Percentiles rank a stretch among this genome's conserved stretches.
Evolutionary conservation across 164 flowering plant species (phyloP).

Genomic region (Nymphaea colorata): DNA sequence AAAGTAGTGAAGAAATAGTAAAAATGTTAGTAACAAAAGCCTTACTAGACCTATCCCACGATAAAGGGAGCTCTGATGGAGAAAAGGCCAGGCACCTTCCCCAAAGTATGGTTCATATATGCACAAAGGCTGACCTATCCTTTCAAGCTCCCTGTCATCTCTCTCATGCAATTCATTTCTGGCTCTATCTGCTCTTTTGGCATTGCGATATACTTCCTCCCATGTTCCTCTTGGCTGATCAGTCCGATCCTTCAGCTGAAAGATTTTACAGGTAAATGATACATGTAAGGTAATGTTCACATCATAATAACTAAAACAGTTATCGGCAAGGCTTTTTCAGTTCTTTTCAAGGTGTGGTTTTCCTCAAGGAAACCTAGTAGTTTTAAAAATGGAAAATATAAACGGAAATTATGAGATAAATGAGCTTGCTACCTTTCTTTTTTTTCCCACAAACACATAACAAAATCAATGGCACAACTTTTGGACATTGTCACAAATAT

Average conservation of each 20-base stretch:
- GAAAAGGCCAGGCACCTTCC: slow-evolving; percentile 90
- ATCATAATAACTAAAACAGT: not conserved
- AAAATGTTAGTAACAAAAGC: not conserved
- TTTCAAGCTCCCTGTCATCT: slow-evolving; percentile 93
- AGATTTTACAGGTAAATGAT: slow-evolving; percentile 6
- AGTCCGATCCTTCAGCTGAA: slow-evolving; percentile 85
- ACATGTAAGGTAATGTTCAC: not conserved
- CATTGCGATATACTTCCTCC: slow-evolving; percentile 93
- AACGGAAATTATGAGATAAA: too few species aligned
- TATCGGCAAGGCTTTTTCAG: too few species aligned
- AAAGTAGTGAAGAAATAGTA: not conserved
- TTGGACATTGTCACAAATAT: too few species aligned
- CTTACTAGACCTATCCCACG: slow-evolving; percentile 94
- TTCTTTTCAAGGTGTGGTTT: too few species aligned
- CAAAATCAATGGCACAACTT: too few species aligned
- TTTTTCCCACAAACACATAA: too few species aligned
- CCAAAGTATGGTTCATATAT: slow-evolving; percentile 93
- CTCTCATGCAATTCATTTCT: slow-evolving; percentile 90
- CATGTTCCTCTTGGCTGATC: slow-evolving; percentile 81
- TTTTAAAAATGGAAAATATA: too few species aligned
- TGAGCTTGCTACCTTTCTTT: too few species aligned
- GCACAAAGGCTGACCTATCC: slow-evolving; percentile 88
- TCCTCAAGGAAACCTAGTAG: too few species aligned
- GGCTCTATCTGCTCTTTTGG: slow-evolving; percentile 61
- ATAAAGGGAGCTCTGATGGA: slow-evolving; percentile 68